Conservation (phyloP, 768 basidiomycete genomes). For the Multifurca ochricompacta region DNA sequence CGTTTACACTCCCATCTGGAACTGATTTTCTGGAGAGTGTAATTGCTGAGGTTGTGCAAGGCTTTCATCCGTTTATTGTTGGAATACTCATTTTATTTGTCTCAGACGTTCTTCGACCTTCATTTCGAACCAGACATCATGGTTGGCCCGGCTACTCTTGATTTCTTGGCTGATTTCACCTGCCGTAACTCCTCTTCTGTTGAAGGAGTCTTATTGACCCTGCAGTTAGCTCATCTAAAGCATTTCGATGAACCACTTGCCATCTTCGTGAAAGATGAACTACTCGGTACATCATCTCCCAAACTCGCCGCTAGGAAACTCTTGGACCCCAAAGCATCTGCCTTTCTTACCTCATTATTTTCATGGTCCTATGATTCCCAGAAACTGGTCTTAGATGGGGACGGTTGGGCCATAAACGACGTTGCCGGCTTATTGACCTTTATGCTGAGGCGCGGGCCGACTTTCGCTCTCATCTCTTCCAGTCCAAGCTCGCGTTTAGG, state of each 20-base stretch:
- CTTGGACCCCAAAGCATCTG: constrained; percentile 21
- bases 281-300: constrained; percentile 5
- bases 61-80: background rate
- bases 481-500: constrained; percentile 41
- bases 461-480: constrained; percentile 29
- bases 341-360: constrained; percentile 30
- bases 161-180: constrained; percentile 51
- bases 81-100: background rate
- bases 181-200: constrained; percentile 48
- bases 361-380: constrained; percentile 20
- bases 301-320: constrained; percentile 11
- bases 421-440: constrained; percentile 28
- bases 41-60: constrained; percentile 40
- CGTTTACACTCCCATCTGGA: constrained; percentile 44
- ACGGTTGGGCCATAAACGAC: constrained; percentile 25
- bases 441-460: constrained; percentile 34
- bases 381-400: background rate
- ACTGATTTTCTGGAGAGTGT: constrained; percentile 43
- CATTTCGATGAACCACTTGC: constrained; percentile 62
- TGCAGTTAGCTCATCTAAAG: constrained; percentile 64
- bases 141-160: constrained; percentile 50
- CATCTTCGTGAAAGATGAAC: constrained; percentile 31
- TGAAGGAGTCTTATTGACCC: constrained; percentile 46
- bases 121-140: constrained; percentile 52
- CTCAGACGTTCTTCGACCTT: constrained; percentile 56